These are phyloP conservation scores for Emergomyces orientalis DNA, from an alignment of 2,329 filamentous ascomycete genomes.

Conservation along the genomic window DNA sequence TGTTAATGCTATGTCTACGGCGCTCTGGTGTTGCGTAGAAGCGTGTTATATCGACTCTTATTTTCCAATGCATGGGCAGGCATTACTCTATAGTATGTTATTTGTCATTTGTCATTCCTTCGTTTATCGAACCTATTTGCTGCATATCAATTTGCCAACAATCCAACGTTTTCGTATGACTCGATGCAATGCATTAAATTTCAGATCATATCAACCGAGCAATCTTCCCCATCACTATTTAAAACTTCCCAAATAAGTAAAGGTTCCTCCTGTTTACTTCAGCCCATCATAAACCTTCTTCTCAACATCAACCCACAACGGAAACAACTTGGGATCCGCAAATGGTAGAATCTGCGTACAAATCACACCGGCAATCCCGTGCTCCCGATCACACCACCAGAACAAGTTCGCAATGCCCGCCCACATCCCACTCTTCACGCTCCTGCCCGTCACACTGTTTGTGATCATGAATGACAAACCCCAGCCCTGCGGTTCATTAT, in stretches of 20 bases:
- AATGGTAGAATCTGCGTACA: constrained; percentile 46
- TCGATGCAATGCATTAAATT: background rate
- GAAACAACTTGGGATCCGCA: constrained; percentile 34
- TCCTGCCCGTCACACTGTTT: constrained; percentile 45
- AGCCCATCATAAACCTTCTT: constrained; percentile 29
- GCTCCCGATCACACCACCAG: constrained; percentile 56
- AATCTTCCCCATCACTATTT: background rate
- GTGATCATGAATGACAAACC: constrained; percentile 51
- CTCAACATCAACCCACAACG: constrained; percentile 36
- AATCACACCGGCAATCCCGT: constrained; percentile 47
- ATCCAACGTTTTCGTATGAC: background rate
- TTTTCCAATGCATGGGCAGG: background rate
- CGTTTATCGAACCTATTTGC: background rate
- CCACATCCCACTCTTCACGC: constrained; percentile 46
- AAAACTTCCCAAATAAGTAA: background rate
- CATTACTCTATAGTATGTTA: background rate
- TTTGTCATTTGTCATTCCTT: background rate
- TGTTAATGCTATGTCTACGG: background rate
- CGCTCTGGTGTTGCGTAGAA: background rate
- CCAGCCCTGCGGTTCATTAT: constrained; percentile 52
- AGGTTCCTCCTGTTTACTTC: background rate
- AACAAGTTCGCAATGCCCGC: constrained; percentile 51
- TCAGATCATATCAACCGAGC: background rate
- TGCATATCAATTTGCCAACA: background rate
- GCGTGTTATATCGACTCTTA: background rate